Percentiles rank a stretch among this genome's conserved stretches.
These are phyloP conservation scores for Sporodiniella umbellata DNA, from an alignment of 371 early-diverging fungal genomes.

Conservation along the genomic window DNA sequence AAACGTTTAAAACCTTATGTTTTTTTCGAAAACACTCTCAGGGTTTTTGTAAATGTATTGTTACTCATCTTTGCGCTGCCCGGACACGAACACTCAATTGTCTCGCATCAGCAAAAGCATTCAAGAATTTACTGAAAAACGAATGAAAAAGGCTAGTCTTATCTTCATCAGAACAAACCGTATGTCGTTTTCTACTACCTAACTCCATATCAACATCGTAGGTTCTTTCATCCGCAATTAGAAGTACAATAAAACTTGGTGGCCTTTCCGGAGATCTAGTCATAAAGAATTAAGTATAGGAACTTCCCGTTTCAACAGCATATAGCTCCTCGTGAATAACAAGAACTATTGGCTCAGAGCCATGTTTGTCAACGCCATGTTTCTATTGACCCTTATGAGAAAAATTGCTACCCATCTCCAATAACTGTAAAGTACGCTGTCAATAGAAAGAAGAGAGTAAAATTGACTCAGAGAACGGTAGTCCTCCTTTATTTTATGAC, in stretches of 20 bases:
- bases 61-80: constrained; percentile 7
- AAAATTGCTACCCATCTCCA: constrained; percentile 22
- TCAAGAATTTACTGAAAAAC: constrained; percentile 12
- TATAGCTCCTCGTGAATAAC: constrained; percentile 18
- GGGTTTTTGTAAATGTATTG: constrained; percentile 16
- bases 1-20: constrained; percentile 16
- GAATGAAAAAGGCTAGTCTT: constrained; percentile 21
- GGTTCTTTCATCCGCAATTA: constrained; percentile 9
- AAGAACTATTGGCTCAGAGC: constrained; percentile 15
- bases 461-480: constrained; percentile 8
- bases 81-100: constrained; percentile 3
- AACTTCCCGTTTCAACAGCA: too few species aligned
- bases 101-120: constrained; percentile 8
- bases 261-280: too few species aligned
- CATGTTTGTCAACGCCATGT: constrained; percentile 14
- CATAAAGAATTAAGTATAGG: too few species aligned
- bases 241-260: constrained; percentile 1
- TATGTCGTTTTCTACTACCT: constrained; percentile 18
- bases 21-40: constrained; percentile 13
- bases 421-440: constrained; percentile 4
- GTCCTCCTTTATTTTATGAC: constrained; percentile 4
- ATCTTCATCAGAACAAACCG: constrained; percentile 18
- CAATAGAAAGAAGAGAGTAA: constrained; percentile 6
- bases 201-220: constrained; percentile 14
- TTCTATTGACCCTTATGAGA: constrained; percentile 18